Evolutionary conservation across 2,329 filamentous ascomycete species (phyloP).

Genomic region (Nemania sp.): DNA sequence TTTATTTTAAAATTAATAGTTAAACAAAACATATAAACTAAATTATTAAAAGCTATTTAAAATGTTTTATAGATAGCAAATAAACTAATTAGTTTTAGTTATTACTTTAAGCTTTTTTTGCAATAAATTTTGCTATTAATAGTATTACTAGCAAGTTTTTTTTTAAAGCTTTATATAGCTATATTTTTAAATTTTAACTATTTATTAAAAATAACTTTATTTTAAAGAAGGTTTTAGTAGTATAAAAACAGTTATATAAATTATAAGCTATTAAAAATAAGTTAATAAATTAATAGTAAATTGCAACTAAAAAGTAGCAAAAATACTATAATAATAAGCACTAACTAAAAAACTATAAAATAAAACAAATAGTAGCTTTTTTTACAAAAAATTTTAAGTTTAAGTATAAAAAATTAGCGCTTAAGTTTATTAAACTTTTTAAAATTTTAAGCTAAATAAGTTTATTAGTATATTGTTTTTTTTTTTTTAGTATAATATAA

Average conservation of each 20-base stretch:
- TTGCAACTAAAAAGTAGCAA: background rate
- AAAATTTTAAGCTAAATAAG: background rate
- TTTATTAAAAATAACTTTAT: background rate
- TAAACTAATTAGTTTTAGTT: background rate
- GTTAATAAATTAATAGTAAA: background rate
- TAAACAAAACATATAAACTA: background rate
- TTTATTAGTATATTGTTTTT: background rate
- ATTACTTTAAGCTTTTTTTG: background rate
- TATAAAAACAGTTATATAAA: background rate
- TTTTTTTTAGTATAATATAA: background rate
- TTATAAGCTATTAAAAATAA: background rate
- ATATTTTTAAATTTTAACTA: conserved; percentile 34
- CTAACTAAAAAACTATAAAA: background rate
- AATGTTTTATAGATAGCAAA: background rate
- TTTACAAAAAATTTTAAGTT: background rate
- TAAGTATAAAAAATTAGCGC: background rate
- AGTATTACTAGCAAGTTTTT: background rate
- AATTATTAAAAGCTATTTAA: background rate
- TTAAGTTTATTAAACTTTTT: background rate
- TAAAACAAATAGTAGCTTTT: background rate
- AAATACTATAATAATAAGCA: background rate
- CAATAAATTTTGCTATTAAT: background rate
- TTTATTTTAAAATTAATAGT: background rate
- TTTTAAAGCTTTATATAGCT: conserved; percentile 41
- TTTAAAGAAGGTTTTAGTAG: background rate